Conservation (phyloP, 2,329 filamentous ascomycete species). For the Colletotrichum sp. region DNA sequence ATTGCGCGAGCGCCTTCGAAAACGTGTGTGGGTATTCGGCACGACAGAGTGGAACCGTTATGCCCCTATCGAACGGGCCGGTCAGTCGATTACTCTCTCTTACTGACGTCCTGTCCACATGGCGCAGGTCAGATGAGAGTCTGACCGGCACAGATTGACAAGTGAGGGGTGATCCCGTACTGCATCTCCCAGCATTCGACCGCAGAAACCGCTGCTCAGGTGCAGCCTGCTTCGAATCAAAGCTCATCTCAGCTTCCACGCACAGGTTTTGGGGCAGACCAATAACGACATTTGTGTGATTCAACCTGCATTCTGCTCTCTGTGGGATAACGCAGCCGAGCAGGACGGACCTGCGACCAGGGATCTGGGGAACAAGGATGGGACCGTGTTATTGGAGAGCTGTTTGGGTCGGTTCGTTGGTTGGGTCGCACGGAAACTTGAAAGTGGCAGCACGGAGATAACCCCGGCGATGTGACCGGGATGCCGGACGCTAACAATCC, state of each 20-base stretch:
- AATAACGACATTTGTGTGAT: neutral
- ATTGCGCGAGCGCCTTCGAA: neutral
- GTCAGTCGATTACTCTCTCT: neutral
- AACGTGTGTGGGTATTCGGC: neutral
- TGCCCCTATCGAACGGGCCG: neutral
- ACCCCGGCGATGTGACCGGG: neutral
- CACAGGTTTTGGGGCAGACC: neutral
- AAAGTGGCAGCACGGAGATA: neutral
- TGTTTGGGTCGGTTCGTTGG: neutral
- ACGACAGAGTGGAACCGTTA: neutral
- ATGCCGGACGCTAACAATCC: neutral
- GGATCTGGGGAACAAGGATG: slow-evolving; percentile 6
- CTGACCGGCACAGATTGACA: neutral
- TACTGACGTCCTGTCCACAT: neutral
- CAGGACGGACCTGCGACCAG: neutral
- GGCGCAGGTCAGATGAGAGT: neutral
- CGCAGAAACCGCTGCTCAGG: neutral
- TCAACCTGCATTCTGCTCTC: neutral
- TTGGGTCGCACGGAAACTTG: neutral
- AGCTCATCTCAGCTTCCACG: neutral
- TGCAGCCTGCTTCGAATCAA: neutral
- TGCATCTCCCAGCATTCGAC: neutral
- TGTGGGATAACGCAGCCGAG: neutral
- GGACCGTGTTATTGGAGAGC: neutral
- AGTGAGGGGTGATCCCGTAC: neutral